Evolutionary conservation across 2,329 filamentous ascomycete genomes (phyloP).

Genomic region (Cladosporium sphaerospermum): DNA sequence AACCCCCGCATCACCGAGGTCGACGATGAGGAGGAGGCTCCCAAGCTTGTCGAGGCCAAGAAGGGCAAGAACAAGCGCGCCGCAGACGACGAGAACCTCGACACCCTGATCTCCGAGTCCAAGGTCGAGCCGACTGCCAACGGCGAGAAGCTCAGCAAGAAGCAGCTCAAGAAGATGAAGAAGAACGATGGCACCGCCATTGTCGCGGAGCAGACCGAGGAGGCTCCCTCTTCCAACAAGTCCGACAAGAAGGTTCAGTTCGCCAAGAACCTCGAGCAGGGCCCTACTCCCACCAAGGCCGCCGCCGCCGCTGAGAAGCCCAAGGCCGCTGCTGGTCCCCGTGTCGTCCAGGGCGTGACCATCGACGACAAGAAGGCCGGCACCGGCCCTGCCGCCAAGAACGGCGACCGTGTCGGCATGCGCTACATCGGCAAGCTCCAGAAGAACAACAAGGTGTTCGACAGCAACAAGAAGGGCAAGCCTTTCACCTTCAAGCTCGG

Average conservation of each 20-base stretch:
- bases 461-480: constrained; percentile 97
- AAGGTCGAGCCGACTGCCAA: constrained; percentile 46
- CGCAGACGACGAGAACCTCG: constrained; percentile 65
- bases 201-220: constrained; percentile 52
- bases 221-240: constrained; percentile 47
- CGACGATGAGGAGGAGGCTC: constrained; percentile 65
- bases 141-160: constrained; percentile 83
- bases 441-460: constrained; percentile 88
- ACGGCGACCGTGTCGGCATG: constrained; percentile 84
- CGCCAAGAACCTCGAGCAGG: constrained; percentile 97
- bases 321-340: constrained; percentile 59
- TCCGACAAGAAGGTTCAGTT: constrained; percentile 96
- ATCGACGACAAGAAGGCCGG: constrained; percentile 94
- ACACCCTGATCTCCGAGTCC: constrained; percentile 74
- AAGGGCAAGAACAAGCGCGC: constrained; percentile 91
- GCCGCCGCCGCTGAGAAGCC: constrained; percentile 24
- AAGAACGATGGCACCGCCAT: constrained; percentile 93
- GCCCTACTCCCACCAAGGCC: constrained; percentile 68
- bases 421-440: constrained; percentile 94
- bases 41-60: constrained; percentile 47
- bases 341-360: constrained; percentile 79
- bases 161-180: constrained; percentile 96
- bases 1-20: constrained; percentile 81
- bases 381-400: constrained; percentile 77
- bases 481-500: constrained; percentile 95